A percentile compares a stretch with the other conserved stretches of the same genome.
Evolutionary conservation across 108 stramenopile genomes (phyloP).

Genomic region (Pelagomonas calceolata): DNA sequence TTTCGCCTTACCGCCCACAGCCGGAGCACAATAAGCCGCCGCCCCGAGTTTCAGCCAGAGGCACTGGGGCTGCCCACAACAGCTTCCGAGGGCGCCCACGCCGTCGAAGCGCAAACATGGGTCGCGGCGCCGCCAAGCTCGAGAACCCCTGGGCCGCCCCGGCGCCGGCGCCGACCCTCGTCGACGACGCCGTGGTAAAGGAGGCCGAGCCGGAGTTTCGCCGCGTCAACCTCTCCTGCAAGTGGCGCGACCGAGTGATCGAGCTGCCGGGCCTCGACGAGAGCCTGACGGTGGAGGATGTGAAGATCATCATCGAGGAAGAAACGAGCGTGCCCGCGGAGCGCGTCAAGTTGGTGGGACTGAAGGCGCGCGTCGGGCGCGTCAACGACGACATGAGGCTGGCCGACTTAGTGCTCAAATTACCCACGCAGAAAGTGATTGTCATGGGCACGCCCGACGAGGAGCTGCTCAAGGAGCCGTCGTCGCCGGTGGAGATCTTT

Average conservation of each 20-base stretch:
- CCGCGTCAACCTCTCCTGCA: not conserved
- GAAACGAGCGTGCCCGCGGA: not conserved
- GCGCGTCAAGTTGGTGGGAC: not conserved
- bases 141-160: too few species aligned
- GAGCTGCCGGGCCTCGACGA: not conserved
- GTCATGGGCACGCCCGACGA: not conserved
- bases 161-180: too few species aligned
- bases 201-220: not conserved
- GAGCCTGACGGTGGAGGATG: not conserved
- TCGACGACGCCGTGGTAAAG: not conserved
- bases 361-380: not conserved
- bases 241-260: not conserved
- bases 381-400: not conserved
- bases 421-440: not conserved
- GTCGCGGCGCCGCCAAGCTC: too few species aligned
- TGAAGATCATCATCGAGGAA: not conserved
- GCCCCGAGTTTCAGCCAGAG: too few species aligned
- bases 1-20: too few species aligned
- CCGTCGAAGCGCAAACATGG: too few species aligned
- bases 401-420: not conserved
- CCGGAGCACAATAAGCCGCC: too few species aligned
- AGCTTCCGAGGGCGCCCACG: too few species aligned
- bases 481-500: not conserved
- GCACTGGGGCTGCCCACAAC: too few species aligned
- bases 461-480: not conserved